Percentiles rank a stretch among this genome's conserved stretches.
These are phyloP conservation scores for Ceratocystis papillata DNA, from an alignment of 2,329 filamentous ascomycete genomes.

Conservation along the genomic window DNA sequence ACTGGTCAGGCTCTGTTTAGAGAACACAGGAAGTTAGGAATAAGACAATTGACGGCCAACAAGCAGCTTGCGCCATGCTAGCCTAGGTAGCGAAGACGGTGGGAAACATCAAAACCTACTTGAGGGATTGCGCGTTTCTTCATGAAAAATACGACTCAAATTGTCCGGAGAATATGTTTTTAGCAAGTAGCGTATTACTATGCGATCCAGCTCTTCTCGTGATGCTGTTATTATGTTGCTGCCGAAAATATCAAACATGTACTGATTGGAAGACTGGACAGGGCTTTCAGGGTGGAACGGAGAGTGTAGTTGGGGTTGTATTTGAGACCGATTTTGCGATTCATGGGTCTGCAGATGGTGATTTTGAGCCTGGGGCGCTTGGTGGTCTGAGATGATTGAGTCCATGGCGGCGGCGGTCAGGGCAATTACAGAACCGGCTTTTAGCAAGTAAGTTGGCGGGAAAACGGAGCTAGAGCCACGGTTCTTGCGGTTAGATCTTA, in stretches of 20 bases:
- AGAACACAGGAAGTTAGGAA: slow-evolving; percentile 25
- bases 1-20: slow-evolving; percentile 26
- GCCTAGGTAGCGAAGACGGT: neutral
- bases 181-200: slow-evolving; percentile 27
- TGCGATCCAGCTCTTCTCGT: slow-evolving; percentile 24
- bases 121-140: slow-evolving; percentile 24
- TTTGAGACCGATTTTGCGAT: neutral
- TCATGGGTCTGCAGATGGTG: neutral
- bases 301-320: neutral
- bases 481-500: neutral
- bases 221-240: neutral
- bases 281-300: neutral
- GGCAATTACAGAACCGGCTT: neutral
- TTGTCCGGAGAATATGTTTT: slow-evolving; percentile 25
- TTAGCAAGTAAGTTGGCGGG: neutral
- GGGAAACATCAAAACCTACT: slow-evolving; percentile 6
- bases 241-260: neutral
- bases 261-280: slow-evolving; percentile 1
- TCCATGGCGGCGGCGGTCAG: neutral
- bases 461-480: neutral
- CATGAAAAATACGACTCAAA: slow-evolving; percentile 26
- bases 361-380: slow-evolving; percentile 10
- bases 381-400: slow-evolving; percentile 6
- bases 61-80: neutral
- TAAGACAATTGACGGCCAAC: slow-evolving; percentile 27